A percentile compares a stretch with the other conserved stretches of the same genome.
Conservation (phyloP, 2,329 filamentous ascomycete species). For the Xylariaceae sp. region DNA sequence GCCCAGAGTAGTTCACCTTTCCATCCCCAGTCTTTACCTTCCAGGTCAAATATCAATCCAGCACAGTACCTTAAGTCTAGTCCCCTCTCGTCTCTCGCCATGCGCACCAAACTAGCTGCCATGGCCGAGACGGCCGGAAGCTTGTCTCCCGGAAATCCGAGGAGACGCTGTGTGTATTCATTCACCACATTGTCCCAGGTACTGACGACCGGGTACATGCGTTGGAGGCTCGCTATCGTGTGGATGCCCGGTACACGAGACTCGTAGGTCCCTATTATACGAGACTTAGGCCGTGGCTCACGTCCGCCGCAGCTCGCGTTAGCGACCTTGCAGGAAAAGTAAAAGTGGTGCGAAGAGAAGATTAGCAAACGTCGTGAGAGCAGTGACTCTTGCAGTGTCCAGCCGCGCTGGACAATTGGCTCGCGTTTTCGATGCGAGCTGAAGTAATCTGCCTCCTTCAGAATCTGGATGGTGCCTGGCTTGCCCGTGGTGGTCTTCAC, state of each 20-base stretch:
- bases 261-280: slow-evolving; percentile 20
- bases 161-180: slow-evolving; percentile 20
- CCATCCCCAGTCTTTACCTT: slow-evolving; percentile 22
- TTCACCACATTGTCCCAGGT: slow-evolving; percentile 26
- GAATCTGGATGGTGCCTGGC: slow-evolving; percentile 18
- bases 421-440: slow-evolving; percentile 16
- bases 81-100: slow-evolving; percentile 20
- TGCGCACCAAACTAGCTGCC: slow-evolving; percentile 23
- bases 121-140: slow-evolving; percentile 32
- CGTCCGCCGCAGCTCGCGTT: slow-evolving; percentile 29
- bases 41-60: slow-evolving; percentile 26
- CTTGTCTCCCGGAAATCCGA: slow-evolving; percentile 30
- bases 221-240: slow-evolving; percentile 22
- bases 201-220: slow-evolving; percentile 22
- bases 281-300: slow-evolving; percentile 20
- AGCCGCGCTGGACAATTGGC: slow-evolving; percentile 27
- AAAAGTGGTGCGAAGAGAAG: slow-evolving; percentile 28
- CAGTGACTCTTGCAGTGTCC: slow-evolving; percentile 33
- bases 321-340: slow-evolving; percentile 28
- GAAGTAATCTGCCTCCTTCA: slow-evolving; percentile 18
- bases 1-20: slow-evolving; percentile 25
- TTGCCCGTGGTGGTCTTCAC: slow-evolving; percentile 10
- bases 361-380: slow-evolving; percentile 32
- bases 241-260: slow-evolving; percentile 26
- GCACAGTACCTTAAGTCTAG: slow-evolving; percentile 23